phyloP scores from a whole-genome alignment of 129 eudicot genomes.

The Mikania micrantha region DNA sequence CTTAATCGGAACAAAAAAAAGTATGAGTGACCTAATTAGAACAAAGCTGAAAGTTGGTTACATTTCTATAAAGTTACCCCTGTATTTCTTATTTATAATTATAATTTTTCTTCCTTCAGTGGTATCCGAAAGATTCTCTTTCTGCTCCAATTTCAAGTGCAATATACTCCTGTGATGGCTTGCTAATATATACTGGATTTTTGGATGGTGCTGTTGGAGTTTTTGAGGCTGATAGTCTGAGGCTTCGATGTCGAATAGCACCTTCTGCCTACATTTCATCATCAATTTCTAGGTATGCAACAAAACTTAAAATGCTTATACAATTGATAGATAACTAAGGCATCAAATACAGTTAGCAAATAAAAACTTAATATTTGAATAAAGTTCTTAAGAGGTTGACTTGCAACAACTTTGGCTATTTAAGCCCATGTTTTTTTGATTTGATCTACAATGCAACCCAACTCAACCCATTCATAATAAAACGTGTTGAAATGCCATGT shows the following conservation, averaged over 20 bases:
- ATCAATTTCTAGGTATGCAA: slow-evolving; percentile 42
- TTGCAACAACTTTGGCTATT: neutral
- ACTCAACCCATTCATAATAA: neutral
- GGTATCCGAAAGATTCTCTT: slow-evolving; percentile 75
- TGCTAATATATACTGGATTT: slow-evolving; percentile 57
- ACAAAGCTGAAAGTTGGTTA: no score
- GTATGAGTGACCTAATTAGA: no score
- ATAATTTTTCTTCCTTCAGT: slow-evolving; percentile 30
- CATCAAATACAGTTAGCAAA: neutral
- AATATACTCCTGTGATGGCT: slow-evolving; percentile 69
- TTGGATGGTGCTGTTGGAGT: slow-evolving; percentile 75
- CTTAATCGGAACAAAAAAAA: no score
- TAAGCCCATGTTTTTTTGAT: neutral
- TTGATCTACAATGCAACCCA: neutral
- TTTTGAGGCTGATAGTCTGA: slow-evolving; percentile 59
- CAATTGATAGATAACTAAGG: neutral
- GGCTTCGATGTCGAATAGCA: slow-evolving; percentile 66
- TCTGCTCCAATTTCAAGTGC: slow-evolving; percentile 73
- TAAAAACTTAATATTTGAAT: neutral
- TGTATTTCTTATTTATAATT: neutral
- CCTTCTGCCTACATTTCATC: slow-evolving; percentile 68
- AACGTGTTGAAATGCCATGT: neutral
- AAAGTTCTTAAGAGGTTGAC: neutral
- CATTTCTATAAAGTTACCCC: no score
- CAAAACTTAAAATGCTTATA: neutral